Percentiles rank a stretch among this genome's conserved stretches.
These are phyloP conservation scores for Citrus glauca DNA, from an alignment of 345 rosid genomes.

Conservation along the genomic window DNA sequence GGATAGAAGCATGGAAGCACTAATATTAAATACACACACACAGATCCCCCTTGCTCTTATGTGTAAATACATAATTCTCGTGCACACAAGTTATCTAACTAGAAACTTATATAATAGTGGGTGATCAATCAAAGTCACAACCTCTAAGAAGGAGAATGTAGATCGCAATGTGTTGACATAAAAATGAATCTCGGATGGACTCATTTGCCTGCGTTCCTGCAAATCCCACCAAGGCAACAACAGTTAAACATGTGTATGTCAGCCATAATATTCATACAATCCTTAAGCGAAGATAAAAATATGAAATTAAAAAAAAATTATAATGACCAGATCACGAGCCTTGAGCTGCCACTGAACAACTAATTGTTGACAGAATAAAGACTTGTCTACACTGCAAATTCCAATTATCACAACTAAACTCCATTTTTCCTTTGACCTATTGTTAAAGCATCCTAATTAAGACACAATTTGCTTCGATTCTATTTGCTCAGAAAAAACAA, in stretches of 20 bases:
- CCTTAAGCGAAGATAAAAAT: background rate
- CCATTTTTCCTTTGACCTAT: background rate
- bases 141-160: constrained; percentile 77
- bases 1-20: background rate
- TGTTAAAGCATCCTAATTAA: background rate
- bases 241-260: constrained; percentile 1
- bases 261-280: background rate
- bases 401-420: background rate
- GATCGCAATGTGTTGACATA: constrained; percentile 73
- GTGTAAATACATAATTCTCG: background rate
- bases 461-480: background rate
- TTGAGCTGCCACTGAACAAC: background rate
- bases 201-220: constrained; percentile 88
- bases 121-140: constrained; percentile 11
- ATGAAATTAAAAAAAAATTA: background rate
- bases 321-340: background rate
- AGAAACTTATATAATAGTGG: background rate
- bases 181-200: constrained; percentile 60
- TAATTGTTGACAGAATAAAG: background rate
- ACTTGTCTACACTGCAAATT: no score
- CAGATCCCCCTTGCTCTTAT: no score
- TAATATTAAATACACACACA: background rate
- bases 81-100: background rate
- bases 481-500: background rate
- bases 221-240: constrained; percentile 26